Base-by-base conservation (phyloP, 106 monocot species). In the Alisma plantagoaquatica region DNA sequence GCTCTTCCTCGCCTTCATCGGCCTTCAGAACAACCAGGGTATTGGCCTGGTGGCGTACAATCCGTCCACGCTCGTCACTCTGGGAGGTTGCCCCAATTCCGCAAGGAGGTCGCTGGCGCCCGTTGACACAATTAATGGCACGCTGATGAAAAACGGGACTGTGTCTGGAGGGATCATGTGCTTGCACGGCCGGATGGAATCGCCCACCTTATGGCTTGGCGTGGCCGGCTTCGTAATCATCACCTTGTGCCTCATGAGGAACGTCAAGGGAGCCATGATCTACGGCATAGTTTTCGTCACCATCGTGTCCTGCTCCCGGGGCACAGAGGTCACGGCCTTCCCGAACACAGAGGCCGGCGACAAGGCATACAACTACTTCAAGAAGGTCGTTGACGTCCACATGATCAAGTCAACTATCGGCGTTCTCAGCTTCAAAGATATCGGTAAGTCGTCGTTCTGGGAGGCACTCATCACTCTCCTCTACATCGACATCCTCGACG, bases 251-350 rank as follows among this genome's bases (percentile, higher is more conserved):
- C 75, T 83, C 21, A 68, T 75, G 27, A 78, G 72, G 53, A 64
- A 57, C 56, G 35, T 78, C 63, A 78, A 78, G 50, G 83, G 83
- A 16, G 83, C 83, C 45, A 83, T 83, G 75, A 83, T 83, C 68
- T 83, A 78, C 68, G 83, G 83, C 42, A 75, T 83, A 59, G 45
- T 78, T 31, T 75, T 78, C 68, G 83, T 83, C 51, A 83, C 78
- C 32, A 67, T 64, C 14, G 54, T 83, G 10, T 78, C 83, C 29
- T 83, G 83, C 78, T 78, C 75, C 64, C 83, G 78, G 32, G n/a
- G 53, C 71, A 83, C 74, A 22, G 15, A 67, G 11, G 71, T 83
- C 64, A 83, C 83, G 25, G 63, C 51, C 29, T 83, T 78, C 74
- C 83, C 78, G 8, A 31, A 75, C 71, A 74, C 77, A 5, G 15